These are phyloP conservation scores for Penicillium antarcticum DNA, from an alignment of 495 filamentous ascomycete species.

Conservation along the genomic window DNA sequence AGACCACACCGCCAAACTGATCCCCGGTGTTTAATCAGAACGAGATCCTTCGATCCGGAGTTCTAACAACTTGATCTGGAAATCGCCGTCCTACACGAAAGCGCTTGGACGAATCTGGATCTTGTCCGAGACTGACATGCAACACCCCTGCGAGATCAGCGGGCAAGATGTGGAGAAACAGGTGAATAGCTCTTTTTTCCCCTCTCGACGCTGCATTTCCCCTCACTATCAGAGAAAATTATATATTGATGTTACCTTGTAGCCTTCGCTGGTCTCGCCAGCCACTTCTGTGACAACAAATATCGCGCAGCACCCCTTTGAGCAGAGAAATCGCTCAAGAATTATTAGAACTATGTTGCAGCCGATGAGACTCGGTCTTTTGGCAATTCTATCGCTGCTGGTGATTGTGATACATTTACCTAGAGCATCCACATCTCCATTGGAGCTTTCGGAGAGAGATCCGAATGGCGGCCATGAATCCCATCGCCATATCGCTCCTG, in stretches of 20 bases:
- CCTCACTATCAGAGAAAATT: not conserved
- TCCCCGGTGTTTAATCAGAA: not conserved
- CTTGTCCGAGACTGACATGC: not conserved
- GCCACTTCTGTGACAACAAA: not conserved
- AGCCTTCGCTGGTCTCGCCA: slow-evolving; percentile 2
- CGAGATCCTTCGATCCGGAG: not conserved
- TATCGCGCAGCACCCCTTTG: not conserved
- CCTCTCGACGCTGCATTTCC: not conserved
- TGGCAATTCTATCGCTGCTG: slow-evolving; percentile 17
- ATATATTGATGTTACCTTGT: not conserved
- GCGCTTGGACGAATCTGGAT: not conserved
- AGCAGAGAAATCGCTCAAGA: not conserved
- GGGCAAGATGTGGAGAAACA: slow-evolving; percentile 35
- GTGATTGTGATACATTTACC: slow-evolving; percentile 25
- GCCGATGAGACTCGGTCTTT: slow-evolving; percentile 13
- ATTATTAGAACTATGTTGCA: slow-evolving; percentile 9
- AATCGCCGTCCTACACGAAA: not conserved
- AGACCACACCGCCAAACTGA: not conserved
- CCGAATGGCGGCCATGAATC: not conserved
- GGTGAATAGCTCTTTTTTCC: slow-evolving; percentile 20
- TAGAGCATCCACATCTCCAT: slow-evolving; percentile 18
- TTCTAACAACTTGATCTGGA: not conserved
- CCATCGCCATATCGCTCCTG: slow-evolving; percentile 16
- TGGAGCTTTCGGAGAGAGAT: slow-evolving; percentile 12
- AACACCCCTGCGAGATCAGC: slow-evolving; percentile 1